phyloP scores from a whole-genome alignment of 768 basidiomycete genomes.

The Polyporus arcularius region DNA sequence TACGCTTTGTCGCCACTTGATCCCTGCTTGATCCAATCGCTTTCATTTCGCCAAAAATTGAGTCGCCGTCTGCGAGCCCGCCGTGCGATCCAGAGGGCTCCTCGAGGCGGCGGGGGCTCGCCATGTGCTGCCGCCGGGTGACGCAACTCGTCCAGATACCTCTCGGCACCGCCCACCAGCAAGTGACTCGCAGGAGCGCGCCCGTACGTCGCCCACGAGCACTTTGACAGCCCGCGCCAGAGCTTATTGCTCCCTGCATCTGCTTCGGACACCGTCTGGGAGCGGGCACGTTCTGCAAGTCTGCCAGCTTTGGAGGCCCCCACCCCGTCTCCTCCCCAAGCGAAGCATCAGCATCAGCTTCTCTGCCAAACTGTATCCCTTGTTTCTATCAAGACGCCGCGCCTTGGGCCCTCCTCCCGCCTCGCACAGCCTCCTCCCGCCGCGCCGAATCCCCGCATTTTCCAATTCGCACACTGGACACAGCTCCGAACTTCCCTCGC shows the following conservation, averaged over 20 bases:
- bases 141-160: conserved; percentile 1
- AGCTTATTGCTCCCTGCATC: conserved; percentile 11
- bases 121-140: not conserved
- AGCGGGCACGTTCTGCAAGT: conserved; percentile 1
- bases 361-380: conserved; percentile 9
- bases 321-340: conserved; percentile 8
- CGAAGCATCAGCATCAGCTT: conserved; percentile 20
- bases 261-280: conserved; percentile 11
- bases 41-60: not conserved
- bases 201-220: not conserved
- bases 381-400: conserved; percentile 8
- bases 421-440: conserved; percentile 13
- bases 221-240: conserved; percentile 18
- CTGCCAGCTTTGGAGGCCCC: conserved; percentile 4
- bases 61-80: not conserved
- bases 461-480: conserved; percentile 7
- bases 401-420: not conserved
- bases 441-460: conserved; percentile 10
- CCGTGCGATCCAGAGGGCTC: no score
- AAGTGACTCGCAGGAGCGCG: conserved; percentile 9
- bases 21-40: not conserved
- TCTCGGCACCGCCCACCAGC: conserved; percentile 13
- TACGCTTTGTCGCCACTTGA: not conserved
- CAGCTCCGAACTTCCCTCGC: conserved; percentile 6
- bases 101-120: not conserved